These are phyloP conservation scores for Isoetes taiwanensis DNA, from an alignment of 75 land plant genomes.

Conservation along the genomic window DNA sequence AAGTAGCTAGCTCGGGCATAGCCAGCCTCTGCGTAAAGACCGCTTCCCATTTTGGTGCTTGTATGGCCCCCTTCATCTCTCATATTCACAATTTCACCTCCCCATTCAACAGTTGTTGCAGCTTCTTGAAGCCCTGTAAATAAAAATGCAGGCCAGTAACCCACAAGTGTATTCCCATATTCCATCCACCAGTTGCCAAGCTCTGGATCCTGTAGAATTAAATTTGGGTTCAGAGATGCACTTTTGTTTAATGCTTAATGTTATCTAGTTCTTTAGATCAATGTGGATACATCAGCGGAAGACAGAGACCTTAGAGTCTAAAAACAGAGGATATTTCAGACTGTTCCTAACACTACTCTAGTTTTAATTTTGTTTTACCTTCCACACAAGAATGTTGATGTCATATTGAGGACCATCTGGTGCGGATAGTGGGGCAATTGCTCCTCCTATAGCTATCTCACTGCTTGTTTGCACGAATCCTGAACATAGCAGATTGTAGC, in stretches of 20 bases:
- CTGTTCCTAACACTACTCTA: too few relatives aligned
- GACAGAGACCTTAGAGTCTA: not conserved
- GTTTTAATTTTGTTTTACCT: not conserved
- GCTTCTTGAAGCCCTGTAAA: not conserved
- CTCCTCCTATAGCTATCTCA: not conserved
- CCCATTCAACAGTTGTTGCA: not conserved
- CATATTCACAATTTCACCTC: not conserved
- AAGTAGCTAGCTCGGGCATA: not conserved
- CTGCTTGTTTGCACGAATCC: slow-evolving; percentile 1
- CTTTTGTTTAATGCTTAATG: too few relatives aligned
- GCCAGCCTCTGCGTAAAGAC: not conserved
- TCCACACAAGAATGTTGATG: slow-evolving; percentile 4
- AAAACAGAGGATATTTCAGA: too few relatives aligned
- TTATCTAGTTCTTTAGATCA: not conserved
- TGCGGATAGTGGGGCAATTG: not conserved
- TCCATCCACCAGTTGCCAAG: not conserved
- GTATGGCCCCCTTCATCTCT: not conserved
- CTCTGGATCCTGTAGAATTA: not conserved
- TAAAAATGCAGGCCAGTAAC: not conserved
- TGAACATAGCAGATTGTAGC: slow-evolving; percentile 4
- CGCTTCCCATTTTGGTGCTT: not conserved
- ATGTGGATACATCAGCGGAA: not conserved
- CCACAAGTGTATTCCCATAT: not conserved
- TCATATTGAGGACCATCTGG: slow-evolving; percentile 5
- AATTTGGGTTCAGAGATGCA: not conserved